phyloP scores from a whole-genome alignment of 2,329 filamentous ascomycete genomes.

The Ophiostoma piceae region DNA sequence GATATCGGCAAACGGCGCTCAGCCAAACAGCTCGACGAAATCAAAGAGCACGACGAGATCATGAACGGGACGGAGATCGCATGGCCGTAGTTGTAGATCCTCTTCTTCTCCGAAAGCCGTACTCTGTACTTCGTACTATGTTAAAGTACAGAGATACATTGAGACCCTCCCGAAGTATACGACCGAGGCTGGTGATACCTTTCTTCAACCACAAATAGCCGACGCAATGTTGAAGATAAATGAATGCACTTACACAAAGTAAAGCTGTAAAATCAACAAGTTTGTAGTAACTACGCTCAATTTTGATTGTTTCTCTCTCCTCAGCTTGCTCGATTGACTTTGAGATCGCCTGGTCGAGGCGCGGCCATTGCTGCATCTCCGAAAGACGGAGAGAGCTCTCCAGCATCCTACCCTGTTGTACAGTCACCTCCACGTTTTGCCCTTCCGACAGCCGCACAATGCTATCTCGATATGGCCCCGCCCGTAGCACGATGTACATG shows the following conservation, averaged over 20 bases:
- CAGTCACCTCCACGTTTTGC: neutral
- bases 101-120: neutral
- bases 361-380: neutral
- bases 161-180: neutral
- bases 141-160: neutral
- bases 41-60: neutral
- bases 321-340: neutral
- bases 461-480: neutral
- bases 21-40: neutral
- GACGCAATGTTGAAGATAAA: neutral
- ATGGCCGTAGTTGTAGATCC: neutral
- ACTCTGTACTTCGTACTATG: neutral
- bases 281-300: no score
- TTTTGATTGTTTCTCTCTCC: no score
- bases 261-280: neutral
- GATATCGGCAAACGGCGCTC: neutral
- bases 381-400: slow-evolving; percentile 8
- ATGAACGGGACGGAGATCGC: neutral
- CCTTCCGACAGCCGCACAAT: neutral
- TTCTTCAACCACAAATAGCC: neutral
- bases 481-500: neutral
- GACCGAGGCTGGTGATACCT: neutral
- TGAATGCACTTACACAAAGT: neutral
- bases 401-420: slow-evolving; percentile 2
- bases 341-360: neutral